Evolutionary conservation across 768 basidiomycete genomes (phyloP).

Genomic region (Chalciporus pseudorubinellus): DNA sequence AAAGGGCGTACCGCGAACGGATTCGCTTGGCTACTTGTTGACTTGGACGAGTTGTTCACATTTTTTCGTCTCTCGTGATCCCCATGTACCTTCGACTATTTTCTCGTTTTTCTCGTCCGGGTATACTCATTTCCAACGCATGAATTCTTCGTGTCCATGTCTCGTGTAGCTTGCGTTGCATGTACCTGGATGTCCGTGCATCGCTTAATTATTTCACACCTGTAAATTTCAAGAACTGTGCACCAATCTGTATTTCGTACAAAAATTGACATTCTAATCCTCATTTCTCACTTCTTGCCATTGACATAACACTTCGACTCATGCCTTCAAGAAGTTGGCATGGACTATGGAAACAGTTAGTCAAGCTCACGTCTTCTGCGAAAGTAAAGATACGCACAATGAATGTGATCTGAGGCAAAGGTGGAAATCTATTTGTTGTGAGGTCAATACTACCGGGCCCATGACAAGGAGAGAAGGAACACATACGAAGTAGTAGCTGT

Average conservation of each 20-base stretch:
- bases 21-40: constrained; percentile 31
- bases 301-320: constrained; percentile 1
- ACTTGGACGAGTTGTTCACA: not conserved
- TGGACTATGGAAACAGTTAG: constrained; percentile 55
- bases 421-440: constrained; percentile 67
- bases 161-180: not conserved
- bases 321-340: constrained; percentile 82
- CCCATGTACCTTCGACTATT: not conserved
- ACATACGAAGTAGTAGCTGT: constrained; percentile 84
- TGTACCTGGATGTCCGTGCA: not conserved
- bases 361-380: constrained; percentile 6
- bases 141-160: not conserved
- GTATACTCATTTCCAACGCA: too few relatives aligned
- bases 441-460: not conserved
- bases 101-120: not conserved
- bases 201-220: not conserved
- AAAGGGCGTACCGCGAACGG: constrained; percentile 57
- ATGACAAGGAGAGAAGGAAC: not conserved
- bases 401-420: constrained; percentile 85
- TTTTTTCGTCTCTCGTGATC: not conserved
- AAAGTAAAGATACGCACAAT: constrained; percentile 52
- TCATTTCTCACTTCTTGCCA: not conserved
- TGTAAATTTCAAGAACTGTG: not conserved
- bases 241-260: constrained; percentile 7
- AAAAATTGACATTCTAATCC: not conserved